phyloP scores from a whole-genome alignment of 2,329 filamentous ascomycete genomes.

The Zymoseptoria brevis region DNA sequence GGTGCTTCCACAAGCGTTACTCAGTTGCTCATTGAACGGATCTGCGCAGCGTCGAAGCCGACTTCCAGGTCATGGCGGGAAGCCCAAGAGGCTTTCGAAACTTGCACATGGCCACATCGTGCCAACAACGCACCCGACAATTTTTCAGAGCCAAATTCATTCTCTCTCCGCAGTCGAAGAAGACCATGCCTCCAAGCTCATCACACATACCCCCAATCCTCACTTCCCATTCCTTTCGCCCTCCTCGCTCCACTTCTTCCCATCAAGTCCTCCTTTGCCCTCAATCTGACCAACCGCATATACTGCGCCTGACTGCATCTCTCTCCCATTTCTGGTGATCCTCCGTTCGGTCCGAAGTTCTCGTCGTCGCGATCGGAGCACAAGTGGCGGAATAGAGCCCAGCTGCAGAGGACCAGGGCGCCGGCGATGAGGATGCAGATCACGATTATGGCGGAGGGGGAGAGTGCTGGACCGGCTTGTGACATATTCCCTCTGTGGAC shows the following conservation, averaged over 20 bases:
- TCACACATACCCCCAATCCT: background rate
- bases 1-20: too few relatives aligned
- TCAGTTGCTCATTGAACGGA: too few relatives aligned
- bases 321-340: background rate
- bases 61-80: too few relatives aligned
- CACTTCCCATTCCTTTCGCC: background rate
- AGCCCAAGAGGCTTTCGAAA: too few relatives aligned
- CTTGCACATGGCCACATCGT: too few relatives aligned
- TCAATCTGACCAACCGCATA: slow-evolving; percentile 18
- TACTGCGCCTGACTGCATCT: slow-evolving; percentile 18
- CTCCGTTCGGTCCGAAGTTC: background rate
- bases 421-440: slow-evolving; percentile 17
- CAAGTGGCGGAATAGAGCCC: slow-evolving; percentile 17
- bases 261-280: slow-evolving; percentile 14
- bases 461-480: background rate
- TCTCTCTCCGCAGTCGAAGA: background rate
- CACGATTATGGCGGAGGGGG: slow-evolving; percentile 11
- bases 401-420: slow-evolving; percentile 13
- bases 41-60: too few relatives aligned
- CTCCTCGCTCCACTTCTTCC: background rate
- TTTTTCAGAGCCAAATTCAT: too few relatives aligned
- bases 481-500: too few relatives aligned
- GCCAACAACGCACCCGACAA: too few relatives aligned
- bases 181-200: background rate
- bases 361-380: slow-evolving; percentile 3